Conservation (phyloP, 805 yeast genomes). For the Zygotorulaspora chibaensis region DNA sequence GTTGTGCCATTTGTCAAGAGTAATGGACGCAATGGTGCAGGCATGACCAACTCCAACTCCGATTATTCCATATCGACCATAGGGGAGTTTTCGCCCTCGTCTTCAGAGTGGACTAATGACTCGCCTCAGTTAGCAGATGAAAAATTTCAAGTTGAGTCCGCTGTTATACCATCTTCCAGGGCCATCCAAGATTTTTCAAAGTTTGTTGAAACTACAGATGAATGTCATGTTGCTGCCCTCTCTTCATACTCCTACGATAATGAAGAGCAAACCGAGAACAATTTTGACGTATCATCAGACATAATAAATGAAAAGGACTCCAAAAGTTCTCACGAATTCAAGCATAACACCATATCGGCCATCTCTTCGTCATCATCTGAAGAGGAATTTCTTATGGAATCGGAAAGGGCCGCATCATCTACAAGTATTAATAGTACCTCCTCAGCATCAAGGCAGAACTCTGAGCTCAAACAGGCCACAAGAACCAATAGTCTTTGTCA, state of each 20-base stretch:
- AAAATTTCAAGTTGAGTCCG: slow-evolving; percentile 17
- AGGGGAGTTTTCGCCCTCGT: slow-evolving; percentile 45
- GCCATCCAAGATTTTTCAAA: slow-evolving; percentile 41
- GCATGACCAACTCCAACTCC: slow-evolving; percentile 31
- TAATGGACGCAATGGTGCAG: slow-evolving; percentile 12
- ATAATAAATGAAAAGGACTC: neutral
- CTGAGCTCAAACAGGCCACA: slow-evolving; percentile 3
- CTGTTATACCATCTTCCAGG: slow-evolving; percentile 38
- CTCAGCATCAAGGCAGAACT: slow-evolving; percentile 15
- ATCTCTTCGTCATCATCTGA: slow-evolving; percentile 17
- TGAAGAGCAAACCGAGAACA: neutral
- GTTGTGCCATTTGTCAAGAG: slow-evolving; percentile 25
- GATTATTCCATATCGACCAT: slow-evolving; percentile 39
- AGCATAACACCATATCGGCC: slow-evolving; percentile 10
- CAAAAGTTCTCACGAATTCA: slow-evolving; percentile 5
- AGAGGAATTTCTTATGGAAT: slow-evolving; percentile 28
- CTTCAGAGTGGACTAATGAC: slow-evolving; percentile 41
- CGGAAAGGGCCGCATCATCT: slow-evolving; percentile 24
- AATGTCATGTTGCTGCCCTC: neutral
- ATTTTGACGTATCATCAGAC: neutral
- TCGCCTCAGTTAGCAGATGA: slow-evolving; percentile 33
- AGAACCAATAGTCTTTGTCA: slow-evolving; percentile 14
- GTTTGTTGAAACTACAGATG: slow-evolving; percentile 24
- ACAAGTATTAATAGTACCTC: slow-evolving; percentile 28
- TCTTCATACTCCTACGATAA: neutral